Base-by-base conservation (phyloP, 2,329 filamentous ascomycete species). In the Ophiostoma pallidulum region DNA sequence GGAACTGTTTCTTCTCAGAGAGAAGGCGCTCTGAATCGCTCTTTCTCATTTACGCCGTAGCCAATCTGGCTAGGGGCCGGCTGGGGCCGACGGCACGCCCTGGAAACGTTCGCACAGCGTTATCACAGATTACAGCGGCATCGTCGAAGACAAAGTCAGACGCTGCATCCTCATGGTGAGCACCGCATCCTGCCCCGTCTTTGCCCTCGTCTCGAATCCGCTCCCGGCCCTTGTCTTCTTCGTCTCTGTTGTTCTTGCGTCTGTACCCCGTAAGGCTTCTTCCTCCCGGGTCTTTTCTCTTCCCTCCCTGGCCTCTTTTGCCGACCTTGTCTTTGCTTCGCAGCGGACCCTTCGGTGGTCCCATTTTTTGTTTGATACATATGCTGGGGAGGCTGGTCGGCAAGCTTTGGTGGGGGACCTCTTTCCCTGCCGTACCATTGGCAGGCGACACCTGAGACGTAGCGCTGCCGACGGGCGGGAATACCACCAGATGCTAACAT, bases 401-500 rank as follows among this genome's bases (percentile, higher is more conserved):
- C 26, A 32, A 32, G 28, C 24, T 29, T 10, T 28, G 40, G 40
- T 19, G 32, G 41, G 16, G 35, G 24, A 16, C 33, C 36, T 33
- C 42, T 38, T 45, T 24, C 42, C 38, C 12, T 14, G 36, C 26
- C 38, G 35, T 18, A 31, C 31, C 42, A 35, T 29, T 31, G 14
- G 35, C 42, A 45, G 42, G 42, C 31, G 42, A 19, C 41, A 36
- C 41, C 41, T 37, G 41, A 44, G 41, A 44, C 41, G 41, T 44
- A 44, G 41, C 41, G 32, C 41, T 35, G 41, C 41, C 41, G 41
- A 22, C 18, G 41, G 14, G 41, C 32, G 32, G 41, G 29, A 26
- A 35, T 43, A 43, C 41, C 41, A 43, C 32, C 41, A 36, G 32
- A 44, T 22, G 41, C 41, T 43, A n/a, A 7, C 41, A 44, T 44